A percentile compares a stretch with the other conserved stretches of the same genome.
These are phyloP conservation scores for Jaltomata sinuosa DNA, from an alignment of 257 asterid species.

Conservation along the genomic window DNA sequence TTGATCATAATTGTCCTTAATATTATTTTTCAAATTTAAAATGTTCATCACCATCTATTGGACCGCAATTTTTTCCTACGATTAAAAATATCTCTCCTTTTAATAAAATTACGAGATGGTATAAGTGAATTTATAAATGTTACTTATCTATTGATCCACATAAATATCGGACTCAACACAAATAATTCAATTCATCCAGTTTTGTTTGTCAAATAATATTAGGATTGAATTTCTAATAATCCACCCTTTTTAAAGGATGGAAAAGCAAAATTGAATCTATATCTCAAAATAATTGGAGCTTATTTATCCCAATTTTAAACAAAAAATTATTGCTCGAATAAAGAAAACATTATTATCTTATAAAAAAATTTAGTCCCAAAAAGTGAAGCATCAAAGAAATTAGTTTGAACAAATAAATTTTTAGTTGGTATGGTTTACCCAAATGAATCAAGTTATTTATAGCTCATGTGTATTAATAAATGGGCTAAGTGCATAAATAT, in stretches of 20 bases:
- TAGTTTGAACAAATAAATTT: neutral
- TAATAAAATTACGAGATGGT: neutral
- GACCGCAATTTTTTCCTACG: neutral
- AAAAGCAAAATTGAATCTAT: neutral
- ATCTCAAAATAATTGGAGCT: neutral
- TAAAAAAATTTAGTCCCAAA: neutral
- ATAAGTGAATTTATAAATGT: neutral
- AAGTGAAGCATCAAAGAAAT: neutral
- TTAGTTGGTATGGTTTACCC: neutral
- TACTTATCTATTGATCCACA: neutral
- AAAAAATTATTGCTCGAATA: neutral
- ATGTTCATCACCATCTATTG: neutral
- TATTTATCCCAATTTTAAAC: neutral
- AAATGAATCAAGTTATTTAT: neutral
- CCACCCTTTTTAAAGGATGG: neutral
- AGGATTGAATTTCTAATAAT: neutral
- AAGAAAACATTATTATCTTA: neutral
- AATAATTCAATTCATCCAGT: neutral
- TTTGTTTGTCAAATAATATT: neutral
- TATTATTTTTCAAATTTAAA: neutral
- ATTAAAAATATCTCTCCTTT: neutral
- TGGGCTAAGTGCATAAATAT: neutral
- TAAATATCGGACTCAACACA: neutral
- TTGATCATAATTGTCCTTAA: neutral
- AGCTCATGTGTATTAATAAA: neutral